phyloP scores from a whole-genome alignment of 192 early-diverging fungal genomes.

The Coemansia sp. region DNA sequence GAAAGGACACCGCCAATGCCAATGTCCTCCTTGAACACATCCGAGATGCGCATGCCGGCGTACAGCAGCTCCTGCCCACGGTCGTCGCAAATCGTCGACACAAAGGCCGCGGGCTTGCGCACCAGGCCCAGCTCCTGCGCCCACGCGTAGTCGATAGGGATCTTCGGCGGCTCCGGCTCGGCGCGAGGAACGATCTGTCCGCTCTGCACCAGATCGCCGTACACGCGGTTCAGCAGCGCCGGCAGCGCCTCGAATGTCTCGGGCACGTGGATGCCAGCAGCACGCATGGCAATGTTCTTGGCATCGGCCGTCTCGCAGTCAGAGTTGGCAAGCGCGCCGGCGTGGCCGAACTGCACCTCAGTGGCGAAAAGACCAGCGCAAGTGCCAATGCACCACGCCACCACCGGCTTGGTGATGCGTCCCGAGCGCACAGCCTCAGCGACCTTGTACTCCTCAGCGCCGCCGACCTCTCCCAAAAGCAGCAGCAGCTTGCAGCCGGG shows the following conservation, averaged over 20 bases:
- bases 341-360: conserved; percentile 99
- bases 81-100: conserved; percentile 99
- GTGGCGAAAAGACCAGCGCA: conserved; percentile 99
- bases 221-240: conserved; percentile 73
- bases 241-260: conserved; percentile 97
- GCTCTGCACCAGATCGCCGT: conserved; percentile 70
- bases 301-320: conserved; percentile 95
- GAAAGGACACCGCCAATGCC: conserved; percentile 97
- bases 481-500: conserved; percentile 93
- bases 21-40: conserved; percentile 98
- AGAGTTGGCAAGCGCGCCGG: conserved; percentile 94
- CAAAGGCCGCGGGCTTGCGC: conserved; percentile 97
- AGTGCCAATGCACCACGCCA: conserved; percentile 99
- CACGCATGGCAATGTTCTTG: conserved; percentile 87
- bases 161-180: conserved; percentile 96
- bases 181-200: conserved; percentile 67
- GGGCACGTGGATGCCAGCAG: conserved; percentile 88
- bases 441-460: conserved; percentile 95
- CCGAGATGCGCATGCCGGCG: conserved; percentile 97
- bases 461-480: conserved; percentile 96
- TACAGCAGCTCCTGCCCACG: conserved; percentile 98
- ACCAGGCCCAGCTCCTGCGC: conserved; percentile 98
- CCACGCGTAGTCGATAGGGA: conserved; percentile 99
- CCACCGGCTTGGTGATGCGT: conserved; percentile 96
- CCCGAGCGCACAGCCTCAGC: conserved; percentile 87